Conservation (phyloP, 768 basidiomycete genomes). For the Agaricus subrufescens region DNA sequence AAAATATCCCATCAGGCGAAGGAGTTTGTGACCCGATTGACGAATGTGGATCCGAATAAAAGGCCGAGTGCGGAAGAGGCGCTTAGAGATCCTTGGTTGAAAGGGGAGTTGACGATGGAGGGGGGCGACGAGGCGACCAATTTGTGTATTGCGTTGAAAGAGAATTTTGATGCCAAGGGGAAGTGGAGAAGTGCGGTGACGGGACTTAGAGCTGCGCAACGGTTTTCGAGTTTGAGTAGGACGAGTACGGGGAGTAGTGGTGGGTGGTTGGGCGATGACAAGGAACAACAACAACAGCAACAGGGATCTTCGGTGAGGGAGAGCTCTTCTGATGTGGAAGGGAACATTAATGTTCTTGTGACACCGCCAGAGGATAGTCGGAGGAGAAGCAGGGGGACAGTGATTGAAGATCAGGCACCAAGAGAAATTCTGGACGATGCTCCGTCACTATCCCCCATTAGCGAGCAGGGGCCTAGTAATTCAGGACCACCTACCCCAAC, state of each 20-base stretch:
- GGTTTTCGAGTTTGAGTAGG: slow-evolving; percentile 25
- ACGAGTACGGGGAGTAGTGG: slow-evolving; percentile 12
- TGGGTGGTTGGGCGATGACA: slow-evolving; percentile 21
- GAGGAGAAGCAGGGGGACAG: slow-evolving; percentile 2
- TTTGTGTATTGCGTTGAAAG: slow-evolving; percentile 64
- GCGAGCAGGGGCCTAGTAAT: no score
- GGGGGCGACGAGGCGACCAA: slow-evolving; percentile 61
- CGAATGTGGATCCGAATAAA: slow-evolving; percentile 64
- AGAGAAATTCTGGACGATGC: background rate
- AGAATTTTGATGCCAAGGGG: slow-evolving; percentile 75
- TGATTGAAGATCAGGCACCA: background rate
- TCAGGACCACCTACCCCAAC: no score
- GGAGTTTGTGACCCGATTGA: slow-evolving; percentile 67
- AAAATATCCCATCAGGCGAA: slow-evolving; percentile 85
- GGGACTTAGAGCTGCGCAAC: slow-evolving; percentile 37
- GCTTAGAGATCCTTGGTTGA: slow-evolving; percentile 71
- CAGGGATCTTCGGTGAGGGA: slow-evolving; percentile 13
- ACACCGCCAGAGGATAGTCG: slow-evolving; percentile 19
- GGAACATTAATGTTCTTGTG: slow-evolving; percentile 39
- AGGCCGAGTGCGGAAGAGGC: slow-evolving; percentile 77
- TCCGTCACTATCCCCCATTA: background rate
- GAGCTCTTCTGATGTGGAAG: slow-evolving; percentile 22
- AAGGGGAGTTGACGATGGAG: slow-evolving; percentile 42
- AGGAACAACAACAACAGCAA: slow-evolving; percentile 21
- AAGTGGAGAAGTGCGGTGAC: slow-evolving; percentile 72